Conservation (phyloP, 1,284 basidiomycete species). For the Sporisorium scitamineum region DNA sequence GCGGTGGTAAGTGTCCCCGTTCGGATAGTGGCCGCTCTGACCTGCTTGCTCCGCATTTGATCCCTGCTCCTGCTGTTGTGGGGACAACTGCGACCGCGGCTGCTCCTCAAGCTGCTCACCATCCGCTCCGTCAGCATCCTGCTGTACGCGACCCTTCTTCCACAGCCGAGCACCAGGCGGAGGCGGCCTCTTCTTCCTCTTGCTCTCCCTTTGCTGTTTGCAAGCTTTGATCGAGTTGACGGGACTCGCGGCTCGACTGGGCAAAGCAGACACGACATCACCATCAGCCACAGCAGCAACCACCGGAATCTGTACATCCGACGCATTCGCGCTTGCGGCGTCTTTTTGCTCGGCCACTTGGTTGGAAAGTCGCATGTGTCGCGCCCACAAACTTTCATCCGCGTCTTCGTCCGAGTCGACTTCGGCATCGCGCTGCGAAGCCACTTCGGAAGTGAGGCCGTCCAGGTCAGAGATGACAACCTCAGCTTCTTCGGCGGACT, state of each 20-base stretch:
- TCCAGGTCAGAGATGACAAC: slow-evolving; percentile 13
- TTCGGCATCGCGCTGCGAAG: slow-evolving; percentile 14
- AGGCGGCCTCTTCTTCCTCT: slow-evolving; percentile 39
- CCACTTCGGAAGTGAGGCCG: slow-evolving; percentile 14
- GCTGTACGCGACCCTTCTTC: slow-evolving; percentile 48
- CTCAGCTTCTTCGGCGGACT: slow-evolving; percentile 20
- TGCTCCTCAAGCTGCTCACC: slow-evolving; percentile 5
- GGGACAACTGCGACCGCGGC: neutral
- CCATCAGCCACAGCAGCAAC: neutral
- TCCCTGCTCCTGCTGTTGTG: neutral
- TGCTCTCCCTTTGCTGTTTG: slow-evolving; percentile 12
- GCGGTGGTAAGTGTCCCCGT: neutral
- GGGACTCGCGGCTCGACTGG: slow-evolving; percentile 24
- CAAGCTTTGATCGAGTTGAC: slow-evolving; percentile 4
- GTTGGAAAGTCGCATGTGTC: slow-evolving; percentile 33
- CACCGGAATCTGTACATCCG: slow-evolving; percentile 18
- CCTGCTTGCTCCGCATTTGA: neutral
- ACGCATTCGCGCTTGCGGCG: slow-evolving; percentile 1
- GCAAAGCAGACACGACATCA: slow-evolving; percentile 8
- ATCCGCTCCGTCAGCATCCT: slow-evolving; percentile 13
- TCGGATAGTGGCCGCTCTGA: neutral
- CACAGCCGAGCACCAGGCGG: slow-evolving; percentile 45
- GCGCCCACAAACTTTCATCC: slow-evolving; percentile 41
- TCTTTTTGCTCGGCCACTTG: slow-evolving; percentile 9
- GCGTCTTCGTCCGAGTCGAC: slow-evolving; percentile 32